These are phyloP conservation scores for Xylariaceae sp. DNA, from an alignment of 2,329 filamentous ascomycete species.

Conservation along the genomic window DNA sequence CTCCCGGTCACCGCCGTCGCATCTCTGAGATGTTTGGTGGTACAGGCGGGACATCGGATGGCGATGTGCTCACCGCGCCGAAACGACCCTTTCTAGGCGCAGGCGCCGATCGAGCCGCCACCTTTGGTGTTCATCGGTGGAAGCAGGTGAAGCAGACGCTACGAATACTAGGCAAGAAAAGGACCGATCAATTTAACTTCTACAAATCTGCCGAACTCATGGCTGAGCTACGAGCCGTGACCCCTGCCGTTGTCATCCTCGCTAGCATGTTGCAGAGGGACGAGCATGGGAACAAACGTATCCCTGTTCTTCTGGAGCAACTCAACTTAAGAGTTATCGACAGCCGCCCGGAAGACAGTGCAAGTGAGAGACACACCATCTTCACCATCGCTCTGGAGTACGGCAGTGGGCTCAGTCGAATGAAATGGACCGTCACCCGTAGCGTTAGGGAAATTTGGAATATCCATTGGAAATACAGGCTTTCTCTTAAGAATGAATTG, in stretches of 20 bases:
- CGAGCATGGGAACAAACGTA: constrained; percentile 91
- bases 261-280: constrained; percentile 98
- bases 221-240: constrained; percentile 89
- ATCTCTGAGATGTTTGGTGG: constrained; percentile 63
- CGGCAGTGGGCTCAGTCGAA: constrained; percentile 89
- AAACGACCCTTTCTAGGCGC: constrained; percentile 60
- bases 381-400: constrained; percentile 96
- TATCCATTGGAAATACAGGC: constrained; percentile 89
- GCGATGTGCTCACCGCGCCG: constrained; percentile 57
- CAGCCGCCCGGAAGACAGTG: constrained; percentile 69
- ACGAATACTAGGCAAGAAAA: constrained; percentile 72
- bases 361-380: constrained; percentile 73
- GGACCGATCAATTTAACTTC: constrained; percentile 87
- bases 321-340: constrained; percentile 86
- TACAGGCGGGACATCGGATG: constrained; percentile 66
- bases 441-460: constrained; percentile 90
- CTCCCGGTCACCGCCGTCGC: constrained; percentile 66
- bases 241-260: constrained; percentile 89
- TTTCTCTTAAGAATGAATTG: constrained; percentile 81
- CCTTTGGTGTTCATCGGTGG: constrained; percentile 83
- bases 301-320: constrained; percentile 93
- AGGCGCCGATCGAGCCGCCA: constrained; percentile 73
- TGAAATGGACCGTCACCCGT: constrained; percentile 93
- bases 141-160: constrained; percentile 88
- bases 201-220: constrained; percentile 95